Base-by-base conservation (phyloP, 2,329 filamentous ascomycete species). In the Bipolaris victoriae region DNA sequence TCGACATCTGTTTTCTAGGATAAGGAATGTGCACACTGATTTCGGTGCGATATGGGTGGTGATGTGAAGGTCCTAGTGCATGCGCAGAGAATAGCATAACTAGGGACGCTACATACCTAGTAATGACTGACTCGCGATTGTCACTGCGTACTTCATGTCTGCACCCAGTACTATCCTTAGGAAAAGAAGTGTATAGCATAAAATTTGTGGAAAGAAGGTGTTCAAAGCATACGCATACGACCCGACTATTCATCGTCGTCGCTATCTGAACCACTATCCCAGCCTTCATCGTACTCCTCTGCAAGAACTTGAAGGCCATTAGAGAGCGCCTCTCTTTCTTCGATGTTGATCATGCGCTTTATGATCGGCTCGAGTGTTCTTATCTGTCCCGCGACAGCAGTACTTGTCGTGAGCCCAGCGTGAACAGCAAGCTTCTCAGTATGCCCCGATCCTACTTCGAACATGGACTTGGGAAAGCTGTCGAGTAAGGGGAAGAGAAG, bases 271-370 rank as follows among this genome's bases (percentile, higher is more conserved):
- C 88, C 91, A 68, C 89, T 92, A 11, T 87, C 88, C 90, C 91
- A 97, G 1, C 92, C 92, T 60, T 95, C 91, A 65, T 91, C 88
- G 74, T 97, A 98, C 58, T 90, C 90, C 70, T 97, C 93, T 1
- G 90, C 89, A 68, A 98, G 88, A 58, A 90, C 89, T 22, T 90
- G 87, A 37, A 99, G 81, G 11, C 90, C 88, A 70, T 96, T 95
- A 44, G 87, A 86, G n/a, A 98, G 81, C 2, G 82, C 82, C 77
- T 99, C 95, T 40, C 94, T 84, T 70, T 98, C 93, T 58, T 96
- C 91, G 3, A 94, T 67, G 0, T 82, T 81, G 15, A 93, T 81
- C 10, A 85, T 82, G 60, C 88, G 84, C 66, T 68, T 83, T 60
- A 90, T 87, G 11, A 89, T 81, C 20, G 82, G 79, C 64, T 90